A percentile compares a stretch with the other conserved stretches of the same genome.
These are phyloP conservation scores for Ogataea glucozyma DNA, from an alignment of 805 yeast species.

Conservation along the genomic window DNA sequence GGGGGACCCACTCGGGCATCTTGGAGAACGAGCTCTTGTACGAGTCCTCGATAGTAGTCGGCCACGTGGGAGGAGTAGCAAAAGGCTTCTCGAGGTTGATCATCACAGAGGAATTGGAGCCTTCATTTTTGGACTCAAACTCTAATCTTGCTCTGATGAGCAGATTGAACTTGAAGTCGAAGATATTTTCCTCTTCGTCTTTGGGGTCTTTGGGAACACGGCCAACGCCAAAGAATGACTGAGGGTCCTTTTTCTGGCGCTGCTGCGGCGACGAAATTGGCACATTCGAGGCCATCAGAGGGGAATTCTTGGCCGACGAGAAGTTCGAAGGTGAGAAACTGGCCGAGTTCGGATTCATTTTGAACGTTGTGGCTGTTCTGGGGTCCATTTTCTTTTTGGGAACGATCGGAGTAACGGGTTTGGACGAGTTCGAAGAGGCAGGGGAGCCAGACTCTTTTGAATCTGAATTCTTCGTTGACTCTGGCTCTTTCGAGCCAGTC, in stretches of 20 bases:
- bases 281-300: constrained; percentile 12
- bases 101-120: constrained; percentile 17
- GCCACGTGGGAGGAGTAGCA: constrained; percentile 79
- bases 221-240: constrained; percentile 39
- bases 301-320: constrained; percentile 21
- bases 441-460: constrained; percentile 3
- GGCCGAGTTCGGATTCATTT: constrained; percentile 69
- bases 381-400: constrained; percentile 55
- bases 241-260: constrained; percentile 27
- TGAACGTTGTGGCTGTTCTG: constrained; percentile 56
- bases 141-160: constrained; percentile 48
- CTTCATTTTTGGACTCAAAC: constrained; percentile 23
- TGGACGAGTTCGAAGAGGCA: constrained; percentile 3
- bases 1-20: constrained; percentile 31
- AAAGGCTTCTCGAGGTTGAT: constrained; percentile 62
- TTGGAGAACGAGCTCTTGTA: constrained; percentile 53
- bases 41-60: constrained; percentile 48
- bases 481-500: constrained; percentile 10
- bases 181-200: constrained; percentile 30
- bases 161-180: constrained; percentile 51
- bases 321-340: constrained; percentile 54
- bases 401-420: constrained; percentile 18
- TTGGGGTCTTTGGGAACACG: constrained; percentile 33
- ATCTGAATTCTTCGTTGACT: constrained; percentile 9
- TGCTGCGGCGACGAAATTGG: constrained; percentile 16